Evolutionary conservation across 2,329 filamentous ascomycete genomes (phyloP).

Genomic region (Harringtonia lauricola): DNA sequence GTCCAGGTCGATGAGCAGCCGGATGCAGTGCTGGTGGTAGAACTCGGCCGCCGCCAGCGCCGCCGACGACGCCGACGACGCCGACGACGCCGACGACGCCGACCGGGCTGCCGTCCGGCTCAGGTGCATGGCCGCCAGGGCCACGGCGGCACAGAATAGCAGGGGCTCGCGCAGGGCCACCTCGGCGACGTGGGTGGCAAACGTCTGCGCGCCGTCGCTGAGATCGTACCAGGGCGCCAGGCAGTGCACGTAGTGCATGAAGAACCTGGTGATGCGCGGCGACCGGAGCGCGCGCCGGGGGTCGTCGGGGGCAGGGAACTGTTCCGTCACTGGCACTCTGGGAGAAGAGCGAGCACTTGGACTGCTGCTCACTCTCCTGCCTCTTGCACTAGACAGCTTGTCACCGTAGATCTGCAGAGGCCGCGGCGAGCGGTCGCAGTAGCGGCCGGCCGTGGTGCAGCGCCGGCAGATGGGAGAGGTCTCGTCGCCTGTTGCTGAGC

Average conservation of each 20-base stretch:
- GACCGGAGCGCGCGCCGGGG: not conserved
- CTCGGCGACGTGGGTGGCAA: not conserved
- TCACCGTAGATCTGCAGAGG: not conserved
- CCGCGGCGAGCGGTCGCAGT: not conserved
- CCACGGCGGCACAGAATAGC: not conserved
- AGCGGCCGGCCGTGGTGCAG: not conserved
- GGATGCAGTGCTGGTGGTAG: not conserved
- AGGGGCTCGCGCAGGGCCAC: not conserved
- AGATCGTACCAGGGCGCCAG: not conserved
- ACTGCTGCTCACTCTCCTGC: no score
- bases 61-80: no score
- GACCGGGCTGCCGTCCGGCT: not conserved
- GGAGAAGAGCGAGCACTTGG: not conserved
- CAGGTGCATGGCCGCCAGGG: not conserved
- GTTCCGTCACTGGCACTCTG: not conserved
- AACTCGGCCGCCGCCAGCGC: not conserved
- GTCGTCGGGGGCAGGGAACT: not conserved
- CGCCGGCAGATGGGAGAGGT: not conserved
- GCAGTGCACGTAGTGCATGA: not conserved
- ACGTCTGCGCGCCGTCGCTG: not conserved
- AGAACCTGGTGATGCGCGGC: not conserved
- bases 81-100: no score
- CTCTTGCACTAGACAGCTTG: no score
- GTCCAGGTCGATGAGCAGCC: not conserved
- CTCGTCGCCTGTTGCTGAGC: not conserved